Evolutionary conservation across 2,329 filamentous ascomycete genomes (phyloP).

Genomic region (Neopestalotiopsis sp.): DNA sequence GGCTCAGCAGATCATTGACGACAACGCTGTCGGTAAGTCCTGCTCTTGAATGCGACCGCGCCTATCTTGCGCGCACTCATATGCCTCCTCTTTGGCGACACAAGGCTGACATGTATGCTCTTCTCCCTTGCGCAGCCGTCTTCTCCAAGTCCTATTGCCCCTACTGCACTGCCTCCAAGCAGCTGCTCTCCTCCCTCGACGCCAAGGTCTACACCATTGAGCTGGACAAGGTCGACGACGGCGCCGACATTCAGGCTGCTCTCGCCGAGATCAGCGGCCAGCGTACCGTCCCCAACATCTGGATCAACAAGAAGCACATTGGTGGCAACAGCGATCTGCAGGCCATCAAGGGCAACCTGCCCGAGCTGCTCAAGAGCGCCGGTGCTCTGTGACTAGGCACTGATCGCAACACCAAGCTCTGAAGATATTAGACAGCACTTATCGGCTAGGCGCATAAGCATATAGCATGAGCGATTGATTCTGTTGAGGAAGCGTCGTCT

Average conservation of each 20-base stretch:
- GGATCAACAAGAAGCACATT: constrained; percentile 89
- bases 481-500: background rate
- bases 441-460: background rate
- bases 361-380: constrained; percentile 66
- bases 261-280: constrained; percentile 82
- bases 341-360: constrained; percentile 64
- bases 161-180: constrained; percentile 84
- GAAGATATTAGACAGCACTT: background rate
- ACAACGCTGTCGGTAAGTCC: constrained; percentile 79
- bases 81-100: background rate
- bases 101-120: background rate
- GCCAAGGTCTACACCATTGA: constrained; percentile 80
- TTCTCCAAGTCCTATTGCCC: constrained; percentile 98
- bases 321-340: constrained; percentile 94
- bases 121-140: constrained; percentile 63
- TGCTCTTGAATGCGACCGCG: background rate
- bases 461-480: background rate
- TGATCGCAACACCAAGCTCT: background rate
- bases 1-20: constrained; percentile 84
- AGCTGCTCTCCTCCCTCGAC: constrained; percentile 69
- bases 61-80: background rate
- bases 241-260: constrained; percentile 80
- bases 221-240: constrained; percentile 85
- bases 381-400: constrained; percentile 59
- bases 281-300: constrained; percentile 93